Conservation (phyloP, 352 stramenopile genomes). For the Phytophthora fragariaefolia region DNA sequence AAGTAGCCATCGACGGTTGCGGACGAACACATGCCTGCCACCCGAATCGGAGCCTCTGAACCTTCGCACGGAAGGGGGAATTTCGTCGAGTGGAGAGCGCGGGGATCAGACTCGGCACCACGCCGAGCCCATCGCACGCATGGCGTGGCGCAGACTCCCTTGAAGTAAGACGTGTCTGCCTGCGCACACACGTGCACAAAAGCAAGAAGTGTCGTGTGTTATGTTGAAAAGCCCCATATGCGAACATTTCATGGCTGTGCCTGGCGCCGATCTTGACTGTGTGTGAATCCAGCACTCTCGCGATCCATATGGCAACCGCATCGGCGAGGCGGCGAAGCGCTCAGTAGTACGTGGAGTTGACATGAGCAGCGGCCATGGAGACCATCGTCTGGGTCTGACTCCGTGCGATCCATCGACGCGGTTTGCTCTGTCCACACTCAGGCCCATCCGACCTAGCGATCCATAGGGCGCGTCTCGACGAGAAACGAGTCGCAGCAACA, state of each 20-base stretch:
- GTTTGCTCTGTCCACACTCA: constrained; percentile 4
- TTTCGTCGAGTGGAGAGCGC: constrained; percentile 25
- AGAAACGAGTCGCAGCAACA: constrained; percentile 16
- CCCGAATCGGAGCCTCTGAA: too few relatives aligned
- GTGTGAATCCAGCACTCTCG: constrained; percentile 17
- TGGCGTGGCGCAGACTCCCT: constrained; percentile 24
- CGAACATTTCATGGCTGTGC: constrained; percentile 26
- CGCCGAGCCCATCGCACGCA: constrained; percentile 16
- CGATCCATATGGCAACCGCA: constrained; percentile 21
- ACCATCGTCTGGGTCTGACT: not conserved
- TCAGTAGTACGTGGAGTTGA: not conserved
- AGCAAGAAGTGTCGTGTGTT: constrained; percentile 11
- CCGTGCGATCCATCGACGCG: constrained; percentile 1
- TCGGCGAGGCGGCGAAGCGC: constrained; percentile 12
- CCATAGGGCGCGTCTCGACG: constrained; percentile 10
- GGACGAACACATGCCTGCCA: constrained; percentile 17
- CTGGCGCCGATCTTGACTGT: constrained; percentile 21
- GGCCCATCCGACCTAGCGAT: constrained; percentile 23
- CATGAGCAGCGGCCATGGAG: constrained; percentile 11
- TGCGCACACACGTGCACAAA: constrained; percentile 14
- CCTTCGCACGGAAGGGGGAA: constrained; percentile 13
- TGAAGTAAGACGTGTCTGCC: constrained; percentile 19
- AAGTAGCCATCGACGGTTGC: constrained; percentile 50
- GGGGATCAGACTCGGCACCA: constrained; percentile 2
- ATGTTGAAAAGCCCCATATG: constrained; percentile 30